Evolutionary conservation across 805 yeast species (phyloP).

Genomic region (Jamesozyma spencerorum): DNA sequence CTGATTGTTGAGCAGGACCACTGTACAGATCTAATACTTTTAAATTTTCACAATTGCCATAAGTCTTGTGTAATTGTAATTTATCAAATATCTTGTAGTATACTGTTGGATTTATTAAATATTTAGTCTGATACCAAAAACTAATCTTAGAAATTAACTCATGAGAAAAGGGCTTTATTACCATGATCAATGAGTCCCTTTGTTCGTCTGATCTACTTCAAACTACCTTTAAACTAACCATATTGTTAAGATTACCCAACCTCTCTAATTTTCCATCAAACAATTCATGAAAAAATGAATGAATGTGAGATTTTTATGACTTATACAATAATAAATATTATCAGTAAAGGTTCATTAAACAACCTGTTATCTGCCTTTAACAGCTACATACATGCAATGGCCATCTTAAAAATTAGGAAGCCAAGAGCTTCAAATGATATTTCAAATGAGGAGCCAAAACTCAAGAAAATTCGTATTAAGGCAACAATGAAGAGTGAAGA

Average conservation of each 20-base stretch:
- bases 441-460: conserved; percentile 13
- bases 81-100: conserved; percentile 37
- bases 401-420: conserved; percentile 25
- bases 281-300: no score
- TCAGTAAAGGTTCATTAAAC: no score
- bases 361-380: no score
- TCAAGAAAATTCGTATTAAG: conserved; percentile 19
- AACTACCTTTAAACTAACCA: no score
- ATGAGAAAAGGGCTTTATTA: background rate
- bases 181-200: background rate
- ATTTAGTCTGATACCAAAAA: conserved; percentile 18
- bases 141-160: conserved; percentile 12
- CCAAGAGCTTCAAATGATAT: conserved; percentile 12
- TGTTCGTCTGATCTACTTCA: no score
- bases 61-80: conserved; percentile 33
- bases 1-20: conserved; percentile 51
- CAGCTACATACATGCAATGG: conserved; percentile 7
- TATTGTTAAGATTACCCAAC: no score
- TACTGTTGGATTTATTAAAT: conserved; percentile 16
- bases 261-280: background rate
- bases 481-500: conserved; percentile 9
- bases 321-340: no score
- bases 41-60: conserved; percentile 30
- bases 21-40: conserved; percentile 54
- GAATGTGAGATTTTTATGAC: no score